Conservation (phyloP, 495 filamentous ascomycete species). For the Cladorrhinum samala region DNA sequence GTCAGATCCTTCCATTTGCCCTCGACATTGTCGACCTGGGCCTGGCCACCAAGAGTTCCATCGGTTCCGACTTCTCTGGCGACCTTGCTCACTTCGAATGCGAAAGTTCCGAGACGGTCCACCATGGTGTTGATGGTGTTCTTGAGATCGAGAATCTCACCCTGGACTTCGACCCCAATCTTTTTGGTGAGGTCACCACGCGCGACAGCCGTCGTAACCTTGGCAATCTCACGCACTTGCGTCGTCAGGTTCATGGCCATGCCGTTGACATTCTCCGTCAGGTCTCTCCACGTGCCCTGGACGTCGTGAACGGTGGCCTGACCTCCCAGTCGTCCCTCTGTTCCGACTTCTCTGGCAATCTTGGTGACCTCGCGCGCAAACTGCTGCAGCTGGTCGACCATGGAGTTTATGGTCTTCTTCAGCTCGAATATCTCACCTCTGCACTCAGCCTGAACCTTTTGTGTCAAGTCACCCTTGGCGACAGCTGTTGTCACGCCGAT, state of each 20-base stretch:
- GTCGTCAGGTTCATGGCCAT: conserved; percentile 99
- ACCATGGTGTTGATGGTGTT: conserved; percentile 99
- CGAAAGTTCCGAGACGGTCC: conserved; percentile 92
- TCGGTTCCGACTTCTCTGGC: conserved; percentile 97
- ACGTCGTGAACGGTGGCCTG: conserved; percentile 97
- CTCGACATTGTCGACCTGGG: conserved; percentile 94
- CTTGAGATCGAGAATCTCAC: conserved; percentile 92
- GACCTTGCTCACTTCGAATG: conserved; percentile 97
- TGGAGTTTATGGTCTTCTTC: conserved; percentile 96
- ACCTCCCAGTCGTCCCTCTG: conserved; percentile 89
- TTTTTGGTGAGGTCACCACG: conserved; percentile 92
- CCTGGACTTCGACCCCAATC: conserved; percentile 91
- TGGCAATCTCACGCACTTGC: conserved; percentile 96
- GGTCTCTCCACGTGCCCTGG: conserved; percentile 93
- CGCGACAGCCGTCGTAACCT: conserved; percentile 95
- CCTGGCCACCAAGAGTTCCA: conserved; percentile 90
- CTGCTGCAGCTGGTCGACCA: conserved; percentile 96
- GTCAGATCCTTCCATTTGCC: conserved; percentile 99
- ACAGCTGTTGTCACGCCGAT: conserved; percentile 98
- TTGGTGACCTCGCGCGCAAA: conserved; percentile 98
- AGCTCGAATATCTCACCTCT: conserved; percentile 93
- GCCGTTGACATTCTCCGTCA: conserved; percentile 96
- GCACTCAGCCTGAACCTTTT: conserved; percentile 95
- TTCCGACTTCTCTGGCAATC: conserved; percentile 95
- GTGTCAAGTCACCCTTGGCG: conserved; percentile 90